A percentile compares a stretch with the other conserved stretches of the same genome.
phyloP scores from a whole-genome alignment of 2,329 filamentous ascomycete species.

The Talaromyces sp. region DNA sequence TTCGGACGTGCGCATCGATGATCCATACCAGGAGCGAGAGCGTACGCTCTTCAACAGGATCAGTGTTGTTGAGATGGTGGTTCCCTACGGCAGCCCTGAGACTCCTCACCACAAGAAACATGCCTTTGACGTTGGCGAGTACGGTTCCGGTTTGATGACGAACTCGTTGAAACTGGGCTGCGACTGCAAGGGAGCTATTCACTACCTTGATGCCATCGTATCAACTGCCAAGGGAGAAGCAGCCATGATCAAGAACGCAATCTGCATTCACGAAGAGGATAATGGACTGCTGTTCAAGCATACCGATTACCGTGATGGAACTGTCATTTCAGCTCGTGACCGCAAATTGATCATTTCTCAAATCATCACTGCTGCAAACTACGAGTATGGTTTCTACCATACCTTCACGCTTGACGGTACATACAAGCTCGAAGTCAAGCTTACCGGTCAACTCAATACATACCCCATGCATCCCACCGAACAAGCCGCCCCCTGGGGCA shows the following conservation, averaged over 20 bases:
- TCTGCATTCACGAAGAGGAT: conserved; percentile 94
- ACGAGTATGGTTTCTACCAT: conserved; percentile 88
- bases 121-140: conserved; percentile 49
- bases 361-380: conserved; percentile 93
- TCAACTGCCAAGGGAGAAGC: conserved; percentile 72
- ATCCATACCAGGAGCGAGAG: conserved; percentile 60
- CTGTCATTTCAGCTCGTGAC: conserved; percentile 78
- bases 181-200: conserved; percentile 80
- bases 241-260: conserved; percentile 83
- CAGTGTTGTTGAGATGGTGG: conserved; percentile 90
- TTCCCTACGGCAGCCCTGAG: conserved; percentile 62
- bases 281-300: conserved; percentile 90
- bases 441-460: conserved; percentile 90
- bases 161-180: conserved; percentile 48
- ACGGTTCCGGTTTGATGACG: conserved; percentile 50
- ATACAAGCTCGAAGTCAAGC: conserved; percentile 84
- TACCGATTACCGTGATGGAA: conserved; percentile 90
- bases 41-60: conserved; percentile 69
- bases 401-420: conserved; percentile 91
- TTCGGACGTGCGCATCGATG: conserved; percentile 77
- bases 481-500: conserved; percentile 83
- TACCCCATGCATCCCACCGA: conserved; percentile 78
- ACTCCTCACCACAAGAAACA: conserved; percentile 50
- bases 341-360: conserved; percentile 86
- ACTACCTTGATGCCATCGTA: conserved; percentile 86